phyloP scores from a whole-genome alignment of 257 asterid species.

The Cordia subcordata region DNA sequence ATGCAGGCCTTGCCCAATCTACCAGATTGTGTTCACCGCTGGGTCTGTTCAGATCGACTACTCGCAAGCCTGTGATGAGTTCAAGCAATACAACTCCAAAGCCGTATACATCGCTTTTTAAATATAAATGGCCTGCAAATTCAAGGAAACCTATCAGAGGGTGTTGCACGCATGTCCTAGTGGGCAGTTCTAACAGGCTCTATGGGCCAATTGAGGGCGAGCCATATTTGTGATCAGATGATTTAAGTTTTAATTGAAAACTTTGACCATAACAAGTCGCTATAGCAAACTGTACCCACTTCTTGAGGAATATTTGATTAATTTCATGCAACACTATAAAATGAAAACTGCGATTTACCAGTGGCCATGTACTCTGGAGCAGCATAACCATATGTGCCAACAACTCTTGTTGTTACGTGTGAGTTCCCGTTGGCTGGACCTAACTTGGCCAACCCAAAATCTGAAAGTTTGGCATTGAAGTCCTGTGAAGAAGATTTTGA shows the following conservation, averaged over 20 bases:
- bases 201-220: no score
- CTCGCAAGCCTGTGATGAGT: constrained; percentile 58
- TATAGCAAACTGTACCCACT: no score
- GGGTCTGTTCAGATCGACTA: constrained; percentile 62
- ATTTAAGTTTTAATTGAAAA: no score
- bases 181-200: no score
- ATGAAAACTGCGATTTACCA: constrained; percentile 42
- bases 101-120: constrained; percentile 82
- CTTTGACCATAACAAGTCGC: no score
- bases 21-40: constrained; percentile 38
- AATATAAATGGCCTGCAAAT: constrained; percentile 69
- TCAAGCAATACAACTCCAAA: constrained; percentile 79
- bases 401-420: constrained; percentile 63
- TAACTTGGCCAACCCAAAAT: constrained; percentile 84
- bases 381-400: constrained; percentile 87
- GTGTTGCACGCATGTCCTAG: no score
- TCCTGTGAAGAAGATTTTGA: constrained; percentile 29
- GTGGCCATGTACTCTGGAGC: constrained; percentile 91
- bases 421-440: constrained; percentile 74
- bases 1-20: constrained; percentile 13
- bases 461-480: constrained; percentile 75
- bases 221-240: no score
- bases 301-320: no score
- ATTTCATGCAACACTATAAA: no score
- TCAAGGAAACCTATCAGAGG: no score